Evolutionary conservation across 148 eudicot genomes (phyloP).

Genomic region (Dianthus caryophyllus): DNA sequence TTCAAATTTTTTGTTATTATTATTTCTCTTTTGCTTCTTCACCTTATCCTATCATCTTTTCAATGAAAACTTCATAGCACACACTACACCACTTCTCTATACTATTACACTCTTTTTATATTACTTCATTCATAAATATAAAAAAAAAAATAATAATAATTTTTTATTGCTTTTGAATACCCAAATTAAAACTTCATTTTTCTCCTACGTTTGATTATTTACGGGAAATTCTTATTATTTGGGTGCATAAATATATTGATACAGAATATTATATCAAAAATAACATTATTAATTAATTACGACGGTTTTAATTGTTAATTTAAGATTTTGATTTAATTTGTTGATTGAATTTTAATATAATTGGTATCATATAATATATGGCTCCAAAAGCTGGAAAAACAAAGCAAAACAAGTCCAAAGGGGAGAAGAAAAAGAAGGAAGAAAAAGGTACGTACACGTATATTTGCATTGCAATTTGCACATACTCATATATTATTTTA

Average conservation of each 20-base stretch:
- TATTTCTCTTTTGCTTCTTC: slow-evolving; percentile 14
- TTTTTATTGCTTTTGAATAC: too few species aligned
- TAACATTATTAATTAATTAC: too few species aligned
- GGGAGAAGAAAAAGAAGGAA: slow-evolving; percentile 96
- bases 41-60: slow-evolving; percentile 30
- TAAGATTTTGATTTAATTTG: not conserved
- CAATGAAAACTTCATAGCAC: too few species aligned
- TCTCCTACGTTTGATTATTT: too few species aligned
- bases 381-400: slow-evolving; percentile 86
- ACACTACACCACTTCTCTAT: not conserved
- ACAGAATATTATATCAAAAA: too few species aligned
- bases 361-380: slow-evolving; percentile 29
- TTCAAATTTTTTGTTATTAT: not conserved
- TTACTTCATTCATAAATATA: not conserved
- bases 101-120: slow-evolving; percentile 18
- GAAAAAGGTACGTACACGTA: slow-evolving; percentile 57
- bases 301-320: too few species aligned
- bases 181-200: not conserved
- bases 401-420: slow-evolving; percentile 80
- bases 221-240: too few species aligned
- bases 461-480: not conserved
- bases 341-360: not conserved
- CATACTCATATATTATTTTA: too few species aligned
- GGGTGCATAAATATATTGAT: too few species aligned
- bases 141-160: too few species aligned